phyloP scores from a whole-genome alignment of 2,329 filamentous ascomycete genomes.

The Cladosporium sp. region DNA sequence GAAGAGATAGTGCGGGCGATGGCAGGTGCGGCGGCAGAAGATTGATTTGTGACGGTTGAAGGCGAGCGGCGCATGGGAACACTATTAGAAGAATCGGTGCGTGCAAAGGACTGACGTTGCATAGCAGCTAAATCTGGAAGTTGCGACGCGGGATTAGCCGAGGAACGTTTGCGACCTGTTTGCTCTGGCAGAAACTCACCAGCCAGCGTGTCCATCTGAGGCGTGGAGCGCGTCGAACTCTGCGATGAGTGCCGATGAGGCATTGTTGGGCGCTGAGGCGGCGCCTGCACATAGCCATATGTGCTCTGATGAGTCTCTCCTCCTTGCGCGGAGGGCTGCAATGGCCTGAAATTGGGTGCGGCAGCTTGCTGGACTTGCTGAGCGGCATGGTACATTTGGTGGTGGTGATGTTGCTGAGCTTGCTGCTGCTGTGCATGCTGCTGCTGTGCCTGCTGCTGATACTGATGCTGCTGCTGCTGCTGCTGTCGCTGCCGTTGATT shows the following conservation, averaged over 20 bases:
- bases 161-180: background rate
- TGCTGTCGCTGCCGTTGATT: background rate
- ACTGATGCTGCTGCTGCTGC: conserved; percentile 13
- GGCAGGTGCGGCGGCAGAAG: conserved; percentile 21
- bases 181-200: conserved; percentile 29
- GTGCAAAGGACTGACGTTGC: conserved; percentile 40
- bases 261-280: conserved; percentile 20
- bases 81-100: conserved; percentile 29
- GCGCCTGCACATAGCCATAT: conserved; percentile 4
- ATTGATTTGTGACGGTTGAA: conserved; percentile 13
- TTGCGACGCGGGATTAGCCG: conserved; percentile 17
- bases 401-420: conserved; percentile 13
- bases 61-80: conserved; percentile 31
- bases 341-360: conserved; percentile 19
- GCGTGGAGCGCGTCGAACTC: conserved; percentile 26
- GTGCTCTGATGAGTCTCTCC: conserved; percentile 5
- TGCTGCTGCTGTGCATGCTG: too few species aligned
- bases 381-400: conserved; percentile 12
- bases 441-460: conserved; percentile 5
- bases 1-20: conserved; percentile 38
- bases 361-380: conserved; percentile 13
- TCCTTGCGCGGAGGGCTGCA: conserved; percentile 18
- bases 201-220: conserved; percentile 46
- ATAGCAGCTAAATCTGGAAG: conserved; percentile 41
- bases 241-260: conserved; percentile 37